These are phyloP conservation scores for Adansonia madagascariensis DNA, from an alignment of 441 rosid species.

Conservation along the genomic window DNA sequence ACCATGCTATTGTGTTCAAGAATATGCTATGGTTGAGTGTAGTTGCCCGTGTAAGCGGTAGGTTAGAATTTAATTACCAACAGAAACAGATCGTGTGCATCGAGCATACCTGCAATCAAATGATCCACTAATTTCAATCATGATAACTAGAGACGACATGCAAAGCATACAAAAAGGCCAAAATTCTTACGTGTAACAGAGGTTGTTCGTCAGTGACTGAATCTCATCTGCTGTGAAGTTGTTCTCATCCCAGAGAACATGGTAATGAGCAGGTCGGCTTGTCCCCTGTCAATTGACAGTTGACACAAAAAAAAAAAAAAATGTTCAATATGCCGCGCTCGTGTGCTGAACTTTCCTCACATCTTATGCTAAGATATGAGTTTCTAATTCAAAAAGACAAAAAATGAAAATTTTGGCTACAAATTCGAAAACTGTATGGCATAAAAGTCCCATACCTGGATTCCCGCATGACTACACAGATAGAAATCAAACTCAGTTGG, in stretches of 20 bases:
- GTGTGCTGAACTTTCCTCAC: not conserved
- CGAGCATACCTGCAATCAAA: conserved; percentile 55
- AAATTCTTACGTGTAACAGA: conserved; percentile 72
- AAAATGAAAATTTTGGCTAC: no score
- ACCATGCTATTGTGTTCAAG: conserved; percentile 1
- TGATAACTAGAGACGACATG: not conserved
- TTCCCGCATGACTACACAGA: conserved; percentile 45
- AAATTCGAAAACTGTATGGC: no score
- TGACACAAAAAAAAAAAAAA: no score
- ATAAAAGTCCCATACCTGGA: conserved; percentile 33
- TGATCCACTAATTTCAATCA: not conserved
- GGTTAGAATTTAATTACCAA: conserved; percentile 46
- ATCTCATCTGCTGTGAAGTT: conserved; percentile 55
- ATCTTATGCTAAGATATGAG: not conserved
- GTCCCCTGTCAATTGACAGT: conserved; percentile 61
- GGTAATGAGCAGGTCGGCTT: conserved; percentile 76
- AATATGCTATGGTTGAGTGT: not conserved
- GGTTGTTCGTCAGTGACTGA: conserved; percentile 63
- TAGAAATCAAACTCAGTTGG: conserved; percentile 44
- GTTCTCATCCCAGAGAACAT: conserved; percentile 72
- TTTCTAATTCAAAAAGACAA: conserved; percentile 7
- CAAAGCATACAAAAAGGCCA: not conserved
- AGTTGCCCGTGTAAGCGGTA: not conserved
- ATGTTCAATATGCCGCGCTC: no score
- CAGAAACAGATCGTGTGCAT: conserved; percentile 66